Percentiles rank a stretch among this genome's conserved stretches.
phyloP scores from a whole-genome alignment of 345 rosid genomes.

The Balakata baccata region DNA sequence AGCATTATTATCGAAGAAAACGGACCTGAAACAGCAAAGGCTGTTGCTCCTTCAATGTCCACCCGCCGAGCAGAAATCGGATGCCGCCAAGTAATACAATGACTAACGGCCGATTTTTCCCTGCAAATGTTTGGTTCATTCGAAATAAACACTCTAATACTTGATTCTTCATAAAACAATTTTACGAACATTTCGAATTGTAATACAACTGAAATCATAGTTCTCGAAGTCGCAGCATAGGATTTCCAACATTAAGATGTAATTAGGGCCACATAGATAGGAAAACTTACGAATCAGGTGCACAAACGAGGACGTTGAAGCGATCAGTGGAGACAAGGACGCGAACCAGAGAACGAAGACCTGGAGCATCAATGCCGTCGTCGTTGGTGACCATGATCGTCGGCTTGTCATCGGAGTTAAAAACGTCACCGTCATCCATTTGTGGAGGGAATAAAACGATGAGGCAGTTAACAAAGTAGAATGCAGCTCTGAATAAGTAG shows the following conservation, averaged over 20 bases:
- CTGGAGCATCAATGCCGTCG: constrained; percentile 93
- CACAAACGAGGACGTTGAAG: constrained; percentile 71
- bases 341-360: constrained; percentile 61
- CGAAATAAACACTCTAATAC: too few species aligned
- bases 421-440: constrained; percentile 15
- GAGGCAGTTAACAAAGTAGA: background rate
- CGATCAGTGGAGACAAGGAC: constrained; percentile 64
- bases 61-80: constrained; percentile 55
- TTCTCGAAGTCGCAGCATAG: background rate
- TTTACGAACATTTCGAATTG: too few species aligned
- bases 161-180: background rate
- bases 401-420: constrained; percentile 27
- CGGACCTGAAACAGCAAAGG: constrained; percentile 73
- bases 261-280: background rate
- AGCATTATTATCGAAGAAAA: background rate
- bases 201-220: too few species aligned
- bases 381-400: constrained; percentile 79
- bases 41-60: constrained; percentile 66
- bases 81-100: constrained; percentile 75
- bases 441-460: background rate
- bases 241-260: background rate
- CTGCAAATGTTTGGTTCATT: constrained; percentile 23
- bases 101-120: constrained; percentile 84
- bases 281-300: constrained; percentile 74
- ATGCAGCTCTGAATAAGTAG: background rate